Base-by-base conservation (phyloP, 257 asterid genomes). In the Galeopsis tetrahit region DNA sequence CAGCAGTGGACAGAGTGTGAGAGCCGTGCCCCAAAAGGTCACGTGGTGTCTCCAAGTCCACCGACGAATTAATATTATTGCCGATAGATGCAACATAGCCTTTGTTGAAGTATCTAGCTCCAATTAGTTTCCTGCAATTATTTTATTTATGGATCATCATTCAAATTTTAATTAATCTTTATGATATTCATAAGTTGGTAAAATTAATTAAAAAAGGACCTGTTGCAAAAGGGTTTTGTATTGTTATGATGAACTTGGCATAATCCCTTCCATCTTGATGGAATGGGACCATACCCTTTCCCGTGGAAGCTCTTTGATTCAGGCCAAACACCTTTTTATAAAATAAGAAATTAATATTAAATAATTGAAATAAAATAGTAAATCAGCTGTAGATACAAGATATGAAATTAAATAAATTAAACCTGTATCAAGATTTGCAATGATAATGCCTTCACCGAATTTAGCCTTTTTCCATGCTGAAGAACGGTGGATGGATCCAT, bases 1-100 rank as follows among this genome's bases (percentile, higher is more conserved):
- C 98, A 0, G 96, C 94, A 0, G 98, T 93, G 5, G 98, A 93
- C 8, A 93, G 78, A 0, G 97, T 93, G 83, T 91, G 98, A 6
- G 82, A 21, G 1, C 98, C 98, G 10, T 93, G 97, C 0, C 98
- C 98, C 0, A 43, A 81, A 0, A 0, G 0, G 77, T 93, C 97
- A 0, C 92, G 85, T 0, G 90, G 55, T 0, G 81, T 61, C 28
- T 21, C 28, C 28, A 21, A 21, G 33, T 53, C 0, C 75, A 28
- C 33, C 0, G 73, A 38, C 0, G 70, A n/a, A 13, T 62, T 69
- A 0, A 48, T 42, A 0, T 35, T 36, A 0, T 15, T 10, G 7
- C 86, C 80, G 5, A 15, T 55, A 1, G 0, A n/a, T 2, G 86
- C 71, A 0, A 36, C 66, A 53, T 70, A 83, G 2, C 88, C 98